Base-by-base conservation (phyloP, 495 filamentous ascomycete species). In the Aspergillus sparsus region DNA sequence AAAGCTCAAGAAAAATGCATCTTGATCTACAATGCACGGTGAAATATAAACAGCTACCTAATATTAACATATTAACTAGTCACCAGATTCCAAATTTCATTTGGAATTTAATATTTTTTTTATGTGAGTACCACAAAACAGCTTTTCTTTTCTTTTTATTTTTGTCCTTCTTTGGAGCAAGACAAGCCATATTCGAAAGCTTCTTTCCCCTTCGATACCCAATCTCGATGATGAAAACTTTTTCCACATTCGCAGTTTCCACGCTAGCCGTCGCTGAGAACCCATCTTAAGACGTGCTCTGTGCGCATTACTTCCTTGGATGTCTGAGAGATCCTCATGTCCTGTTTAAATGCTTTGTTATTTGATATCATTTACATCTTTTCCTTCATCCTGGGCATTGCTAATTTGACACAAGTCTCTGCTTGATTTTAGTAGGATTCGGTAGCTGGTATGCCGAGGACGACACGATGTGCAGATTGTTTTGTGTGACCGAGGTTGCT, bases 241-340 rank as follows among this genome's bases (percentile, higher is more conserved):
- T 74, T 77, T 71, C 77, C 73, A 77, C 75, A 79, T 80, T 80
- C 77, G 77, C 77, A 80, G 77, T 79, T 80, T 80, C 72, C 75
- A 80, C 77, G 76, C 76, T 76, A 80, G 76, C 63, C 74, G 71
- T 78, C 74, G 66, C 65, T 62, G 53, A 49, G 65, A 70, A 72
- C 67, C 69, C 63, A 70, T 47, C 44, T 63, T 67, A 39, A 68
- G 67, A 68, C 69, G 69, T 63, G 69, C 69, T 63, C 55, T 74
- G 71, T 65, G 71, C 71, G 71, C 66, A 71, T 42, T 66, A 65
- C 71, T 74, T 74, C 69, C 71, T 74, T 74, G 71, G 71, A 74
- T 74, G 71, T 74, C 69, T 74, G 71, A 74, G 62, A 63, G 60
- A 60, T 55, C 55, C 52, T 54, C 11, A 12, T 8, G 15, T 36